A percentile compares a stretch with the other conserved stretches of the same genome.
These are phyloP conservation scores for Cryphonectria carpinicola DNA, from an alignment of 2,329 filamentous ascomycete species.

Conservation along the genomic window DNA sequence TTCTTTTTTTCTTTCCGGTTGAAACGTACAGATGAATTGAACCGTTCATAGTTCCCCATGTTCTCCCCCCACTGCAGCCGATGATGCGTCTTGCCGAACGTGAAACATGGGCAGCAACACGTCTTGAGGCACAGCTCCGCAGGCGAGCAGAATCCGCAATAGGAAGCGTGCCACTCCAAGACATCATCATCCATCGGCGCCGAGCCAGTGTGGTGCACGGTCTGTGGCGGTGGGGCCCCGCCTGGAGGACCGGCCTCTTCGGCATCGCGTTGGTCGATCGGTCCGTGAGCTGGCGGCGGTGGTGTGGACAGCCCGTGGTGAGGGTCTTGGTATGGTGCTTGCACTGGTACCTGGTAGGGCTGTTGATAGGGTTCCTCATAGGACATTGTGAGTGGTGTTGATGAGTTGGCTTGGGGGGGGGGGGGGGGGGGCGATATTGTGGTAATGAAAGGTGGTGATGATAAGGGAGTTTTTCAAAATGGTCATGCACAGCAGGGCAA, in stretches of 20 bases:
- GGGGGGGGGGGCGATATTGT: too few relatives aligned
- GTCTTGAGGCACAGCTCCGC: conserved; percentile 50
- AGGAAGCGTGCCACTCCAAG: conserved; percentile 41
- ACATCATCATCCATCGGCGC: neutral
- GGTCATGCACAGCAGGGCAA: neutral
- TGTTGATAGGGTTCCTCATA: conserved; percentile 3
- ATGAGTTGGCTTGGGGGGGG: neutral
- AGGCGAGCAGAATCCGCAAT: conserved; percentile 51
- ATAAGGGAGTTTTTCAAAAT: neutral
- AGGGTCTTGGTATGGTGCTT: conserved; percentile 12
- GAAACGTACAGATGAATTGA: conserved; percentile 50
- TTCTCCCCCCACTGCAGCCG: conserved; percentile 45
- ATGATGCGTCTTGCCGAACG: conserved; percentile 54
- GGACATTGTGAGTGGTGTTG: neutral
- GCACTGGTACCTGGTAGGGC: conserved; percentile 1
- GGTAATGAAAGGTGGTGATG: too few relatives aligned
- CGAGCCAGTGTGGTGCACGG: neutral
- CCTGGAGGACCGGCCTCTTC: neutral
- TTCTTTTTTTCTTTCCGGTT: neutral
- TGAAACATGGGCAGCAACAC: conserved; percentile 52
- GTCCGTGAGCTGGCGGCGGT: conserved; percentile 31
- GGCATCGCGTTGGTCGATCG: conserved; percentile 40
- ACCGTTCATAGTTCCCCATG: conserved; percentile 49
- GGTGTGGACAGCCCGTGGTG: neutral
- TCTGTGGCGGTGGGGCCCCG: neutral